These are phyloP conservation scores for Myrica gale DNA, from an alignment of 306 rosid genomes.

Conservation along the genomic window DNA sequence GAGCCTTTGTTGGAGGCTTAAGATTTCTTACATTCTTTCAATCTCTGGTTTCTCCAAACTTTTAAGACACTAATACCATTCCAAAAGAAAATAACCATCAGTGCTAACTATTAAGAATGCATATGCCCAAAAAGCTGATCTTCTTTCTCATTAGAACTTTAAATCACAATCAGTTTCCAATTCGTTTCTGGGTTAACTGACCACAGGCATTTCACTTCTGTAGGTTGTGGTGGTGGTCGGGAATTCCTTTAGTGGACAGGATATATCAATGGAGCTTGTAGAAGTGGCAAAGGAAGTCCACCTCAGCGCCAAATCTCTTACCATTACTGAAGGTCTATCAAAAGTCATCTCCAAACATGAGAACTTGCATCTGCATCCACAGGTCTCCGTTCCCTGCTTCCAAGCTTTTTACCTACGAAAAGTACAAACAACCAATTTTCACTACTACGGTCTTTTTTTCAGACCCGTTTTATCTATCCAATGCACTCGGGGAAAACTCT, in stretches of 20 bases:
- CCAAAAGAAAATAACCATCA: too few relatives aligned
- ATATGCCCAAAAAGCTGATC: too few relatives aligned
- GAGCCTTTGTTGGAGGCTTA: not conserved
- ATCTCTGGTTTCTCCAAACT: too few relatives aligned
- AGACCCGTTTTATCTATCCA: too few relatives aligned
- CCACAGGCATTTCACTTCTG: not conserved
- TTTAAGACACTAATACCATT: too few relatives aligned
- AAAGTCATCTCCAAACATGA: slow-evolving; percentile 71
- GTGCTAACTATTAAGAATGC: too few relatives aligned
- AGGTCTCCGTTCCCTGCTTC: slow-evolving; percentile 38
- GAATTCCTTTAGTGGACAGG: slow-evolving; percentile 83
- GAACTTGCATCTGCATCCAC: slow-evolving; percentile 67
- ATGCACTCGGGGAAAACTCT: too few relatives aligned
- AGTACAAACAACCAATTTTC: not conserved
- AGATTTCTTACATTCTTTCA: too few relatives aligned
- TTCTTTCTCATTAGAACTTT: too few relatives aligned
- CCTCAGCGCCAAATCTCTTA: slow-evolving; percentile 61
- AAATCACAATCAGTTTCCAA: not conserved
- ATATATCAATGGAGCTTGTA: slow-evolving; percentile 75
- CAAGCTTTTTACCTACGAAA: slow-evolving; percentile 2
- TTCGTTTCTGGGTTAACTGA: not conserved
- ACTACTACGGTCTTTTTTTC: too few relatives aligned
- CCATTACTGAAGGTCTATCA: slow-evolving; percentile 65
- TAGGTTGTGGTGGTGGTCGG: slow-evolving; percentile 87
- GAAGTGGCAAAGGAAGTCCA: slow-evolving; percentile 74